Base-by-base conservation (phyloP, 768 basidiomycete species). In the Boletus tylopilopsis region DNA sequence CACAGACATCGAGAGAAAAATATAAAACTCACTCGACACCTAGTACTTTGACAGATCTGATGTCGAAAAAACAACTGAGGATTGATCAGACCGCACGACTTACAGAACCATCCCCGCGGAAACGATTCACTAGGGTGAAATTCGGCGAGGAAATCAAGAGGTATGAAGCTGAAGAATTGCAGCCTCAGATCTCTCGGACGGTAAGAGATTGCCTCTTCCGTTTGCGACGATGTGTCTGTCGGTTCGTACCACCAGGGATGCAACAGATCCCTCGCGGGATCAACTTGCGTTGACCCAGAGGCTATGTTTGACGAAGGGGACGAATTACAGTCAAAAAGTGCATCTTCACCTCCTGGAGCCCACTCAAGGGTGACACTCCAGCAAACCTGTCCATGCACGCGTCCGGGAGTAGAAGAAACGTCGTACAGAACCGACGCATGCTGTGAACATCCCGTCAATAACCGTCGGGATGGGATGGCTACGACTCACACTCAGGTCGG, bases 331-430 rank as follows among this genome's bases (percentile, higher is more conserved):
- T 38, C n/a, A 47, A 64, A 60, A 29, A 66, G 54, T 27, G 54
- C 54, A 21, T 74, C 70, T 60, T 81, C 78, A 4, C 78, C 79
- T 21, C 78, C 79, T 5, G 72, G 63, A 11, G 68, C 69, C 80
- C 80, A 82, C 42, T 68, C 58, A 23, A 78, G 67, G n/a, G 62
- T 66, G 35, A 80, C 66, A 36, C 55, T 57, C 80, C 80, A 82
- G 40, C 70, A 51, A 6, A 79, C 71, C 21, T 50, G 61, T 7
- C 76, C 75, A 37, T 58, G 36, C 2, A 58, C 24, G 7, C 50
- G 21, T 13, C 44, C 45, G 2, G 51, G 21, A 29, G 11, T 11
- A 8, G 56, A 50, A 41, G 41, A 25, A 11, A 13, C 27, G 1
- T 8, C 22, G 29, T 46, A 13, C 22, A 29, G 32, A 12, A 45